Base-by-base conservation (phyloP, 495 filamentous ascomycete genomes). In the Lophiostoma macrostomum region DNA sequence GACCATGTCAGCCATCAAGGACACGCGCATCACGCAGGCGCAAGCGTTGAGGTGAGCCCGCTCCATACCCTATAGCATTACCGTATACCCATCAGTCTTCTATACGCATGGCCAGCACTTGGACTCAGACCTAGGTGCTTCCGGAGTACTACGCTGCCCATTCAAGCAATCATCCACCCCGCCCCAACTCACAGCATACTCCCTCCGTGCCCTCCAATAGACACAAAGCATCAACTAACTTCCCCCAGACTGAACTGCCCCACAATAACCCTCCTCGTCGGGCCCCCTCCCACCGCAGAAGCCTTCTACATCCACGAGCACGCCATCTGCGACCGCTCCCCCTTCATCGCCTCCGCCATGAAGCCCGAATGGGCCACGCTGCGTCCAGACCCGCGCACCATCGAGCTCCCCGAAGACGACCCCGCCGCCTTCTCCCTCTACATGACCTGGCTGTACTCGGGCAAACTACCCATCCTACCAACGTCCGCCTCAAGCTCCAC, bases 351-450 rank as follows among this genome's bases (percentile, higher is more conserved):
- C 28, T 51, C 47, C 20, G 58, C 52, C 16, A 50, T 56, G 51
- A 61, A 54, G 19, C 45, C 43, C 1, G 51, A 56, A 27, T 61
- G 51, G 58, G 27, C 30, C 1, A 32, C 29, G 2, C 16, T 19
- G 13, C 31, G 45, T 1, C 28, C 36, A 20, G 28, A 61, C 18
- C 38, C 45, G 1, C 28, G 52, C 1, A 6, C 56, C 3, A 22
- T 57, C 18, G 53, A 55, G 24, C 34, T 61, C 0, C 45, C 52
- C 11, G 51, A 52, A 3, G 52, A 56, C 24, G 46, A 51, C 14
- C 51, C 58, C 3, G 58, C 31, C 1, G 44, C 45, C 5, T 61
- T 61, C 34, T 22, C 38, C 8, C 27, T 61, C 11, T 61, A 61
- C 45, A 25, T 25, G 27, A n/a, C 38, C 0, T 61, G 58, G 58